These are phyloP conservation scores for Hypsizygus marmoreus DNA, from an alignment of 768 basidiomycete species.

Conservation along the genomic window DNA sequence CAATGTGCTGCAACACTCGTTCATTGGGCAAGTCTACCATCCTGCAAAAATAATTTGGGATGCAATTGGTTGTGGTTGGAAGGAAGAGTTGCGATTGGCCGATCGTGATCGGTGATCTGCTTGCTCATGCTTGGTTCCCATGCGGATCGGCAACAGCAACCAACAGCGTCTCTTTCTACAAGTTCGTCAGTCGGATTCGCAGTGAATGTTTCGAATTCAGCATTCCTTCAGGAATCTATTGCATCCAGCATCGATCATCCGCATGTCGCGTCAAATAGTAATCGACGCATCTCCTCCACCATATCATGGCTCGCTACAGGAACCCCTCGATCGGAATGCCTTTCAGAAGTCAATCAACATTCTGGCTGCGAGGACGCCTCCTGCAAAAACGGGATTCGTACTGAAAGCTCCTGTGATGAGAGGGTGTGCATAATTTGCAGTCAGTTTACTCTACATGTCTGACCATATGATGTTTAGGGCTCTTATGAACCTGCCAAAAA, in stretches of 20 bases:
- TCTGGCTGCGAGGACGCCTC: constrained; percentile 65
- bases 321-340: constrained; percentile 54
- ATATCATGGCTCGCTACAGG: constrained; percentile 50
- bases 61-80: no score
- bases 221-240: constrained; percentile 1
- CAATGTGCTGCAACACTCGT: constrained; percentile 63
- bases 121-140: no score
- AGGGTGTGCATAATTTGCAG: constrained; percentile 43
- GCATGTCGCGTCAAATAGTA: constrained; percentile 38
- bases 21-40: constrained; percentile 26
- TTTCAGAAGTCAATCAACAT: constrained; percentile 71
- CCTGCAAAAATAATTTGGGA: constrained; percentile 2
- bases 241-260: constrained; percentile 3
- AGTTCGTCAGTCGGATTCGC: no score
- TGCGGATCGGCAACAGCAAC: no score
- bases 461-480: constrained; percentile 36
- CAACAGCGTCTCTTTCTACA: no score
- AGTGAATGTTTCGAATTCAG: constrained; percentile 11
- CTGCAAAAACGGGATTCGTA: constrained; percentile 53
- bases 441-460: not conserved
- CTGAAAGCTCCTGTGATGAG: constrained; percentile 60
- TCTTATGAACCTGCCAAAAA: constrained; percentile 69
- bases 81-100: no score
- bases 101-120: no score
- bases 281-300: constrained; percentile 42